A percentile compares a stretch with the other conserved stretches of the same genome.
These are phyloP conservation scores for Sarocladium brachiariae DNA, from an alignment of 2,329 filamentous ascomycete genomes.

Conservation along the genomic window DNA sequence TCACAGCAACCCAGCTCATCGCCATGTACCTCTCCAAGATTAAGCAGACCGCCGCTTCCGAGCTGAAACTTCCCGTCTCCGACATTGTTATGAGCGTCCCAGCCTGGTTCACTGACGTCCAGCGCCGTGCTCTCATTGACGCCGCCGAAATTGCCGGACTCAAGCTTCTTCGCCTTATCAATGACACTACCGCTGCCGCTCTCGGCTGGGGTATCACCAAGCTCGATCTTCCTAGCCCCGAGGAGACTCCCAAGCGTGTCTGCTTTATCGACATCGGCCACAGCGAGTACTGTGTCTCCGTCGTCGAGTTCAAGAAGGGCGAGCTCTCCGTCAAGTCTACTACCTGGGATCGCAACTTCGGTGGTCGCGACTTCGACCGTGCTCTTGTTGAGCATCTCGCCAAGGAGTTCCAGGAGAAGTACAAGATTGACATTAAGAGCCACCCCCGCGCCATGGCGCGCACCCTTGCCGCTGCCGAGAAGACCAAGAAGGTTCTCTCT, in stretches of 20 bases:
- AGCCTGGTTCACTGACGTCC: conserved; percentile 93
- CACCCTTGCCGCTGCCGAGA: conserved; percentile 83
- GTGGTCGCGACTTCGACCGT: conserved; percentile 95
- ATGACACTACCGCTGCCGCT: conserved; percentile 94
- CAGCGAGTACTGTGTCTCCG: conserved; percentile 89
- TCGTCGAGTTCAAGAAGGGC: conserved; percentile 96
- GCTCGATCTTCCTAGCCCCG: conserved; percentile 77
- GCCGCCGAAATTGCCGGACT: conserved; percentile 89
- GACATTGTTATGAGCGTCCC: conserved; percentile 93
- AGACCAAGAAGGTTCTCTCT: conserved; percentile 96
- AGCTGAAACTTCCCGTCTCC: conserved; percentile 84
- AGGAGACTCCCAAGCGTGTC: conserved; percentile 88
- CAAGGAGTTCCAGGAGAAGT: conserved; percentile 94
- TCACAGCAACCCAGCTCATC: conserved; percentile 87
- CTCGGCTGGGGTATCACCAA: conserved; percentile 98
- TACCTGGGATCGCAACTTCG: conserved; percentile 90
- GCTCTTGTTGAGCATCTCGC: conserved; percentile 91
- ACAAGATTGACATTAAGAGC: conserved; percentile 89
- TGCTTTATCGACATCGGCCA: conserved; percentile 93
- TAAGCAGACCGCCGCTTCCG: conserved; percentile 76
- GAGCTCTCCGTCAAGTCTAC: conserved; percentile 92
- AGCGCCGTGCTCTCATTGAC: conserved; percentile 83
- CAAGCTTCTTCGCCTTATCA: conserved; percentile 89
- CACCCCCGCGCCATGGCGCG: conserved; percentile 87
- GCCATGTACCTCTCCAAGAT: conserved; percentile 96